Evolutionary conservation across 768 basidiomycete genomes (phyloP).

Genomic region (Clavulina sp.): DNA sequence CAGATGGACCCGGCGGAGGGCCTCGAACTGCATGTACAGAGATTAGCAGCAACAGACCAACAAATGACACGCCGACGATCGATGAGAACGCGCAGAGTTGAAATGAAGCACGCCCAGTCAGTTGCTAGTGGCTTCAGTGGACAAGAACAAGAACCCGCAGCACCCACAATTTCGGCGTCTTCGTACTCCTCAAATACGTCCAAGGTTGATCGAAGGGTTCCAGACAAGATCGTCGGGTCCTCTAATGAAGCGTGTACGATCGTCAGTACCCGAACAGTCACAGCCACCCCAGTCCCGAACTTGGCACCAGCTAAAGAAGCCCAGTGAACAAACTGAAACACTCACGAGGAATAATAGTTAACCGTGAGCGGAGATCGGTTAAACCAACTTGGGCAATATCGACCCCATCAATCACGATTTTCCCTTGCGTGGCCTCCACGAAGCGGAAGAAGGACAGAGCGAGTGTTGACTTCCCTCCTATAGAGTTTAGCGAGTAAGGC

Average conservation of each 20-base stretch:
- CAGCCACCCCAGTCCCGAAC: background rate
- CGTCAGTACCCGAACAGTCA: too few relatives aligned
- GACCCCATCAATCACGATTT: conserved; percentile 56
- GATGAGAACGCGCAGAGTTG: too few relatives aligned
- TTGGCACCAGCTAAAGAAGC: background rate
- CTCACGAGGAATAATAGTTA: conserved; percentile 64
- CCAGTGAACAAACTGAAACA: conserved; percentile 7
- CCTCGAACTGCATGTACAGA: conserved; percentile 41
- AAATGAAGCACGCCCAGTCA: too few relatives aligned
- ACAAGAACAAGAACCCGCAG: background rate
- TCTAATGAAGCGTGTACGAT: too few relatives aligned
- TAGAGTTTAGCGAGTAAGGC: conserved; percentile 15
- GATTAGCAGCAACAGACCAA: conserved; percentile 1
- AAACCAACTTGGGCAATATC: conserved; percentile 68
- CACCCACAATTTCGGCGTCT: conserved; percentile 59
- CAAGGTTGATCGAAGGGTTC: conserved; percentile 59
- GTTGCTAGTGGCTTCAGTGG: background rate
- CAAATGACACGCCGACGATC: too few relatives aligned
- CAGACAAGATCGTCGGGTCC: conserved; percentile 79
- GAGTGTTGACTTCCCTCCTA: conserved; percentile 14
- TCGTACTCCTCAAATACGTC: conserved; percentile 80
- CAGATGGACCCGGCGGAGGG: conserved; percentile 67
- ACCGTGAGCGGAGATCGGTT: conserved; percentile 56
- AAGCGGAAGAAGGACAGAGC: conserved; percentile 79
- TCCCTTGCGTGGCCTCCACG: conserved; percentile 68